These are phyloP conservation scores for Penicillium desertorum DNA, from an alignment of 495 filamentous ascomycete genomes.

Conservation along the genomic window DNA sequence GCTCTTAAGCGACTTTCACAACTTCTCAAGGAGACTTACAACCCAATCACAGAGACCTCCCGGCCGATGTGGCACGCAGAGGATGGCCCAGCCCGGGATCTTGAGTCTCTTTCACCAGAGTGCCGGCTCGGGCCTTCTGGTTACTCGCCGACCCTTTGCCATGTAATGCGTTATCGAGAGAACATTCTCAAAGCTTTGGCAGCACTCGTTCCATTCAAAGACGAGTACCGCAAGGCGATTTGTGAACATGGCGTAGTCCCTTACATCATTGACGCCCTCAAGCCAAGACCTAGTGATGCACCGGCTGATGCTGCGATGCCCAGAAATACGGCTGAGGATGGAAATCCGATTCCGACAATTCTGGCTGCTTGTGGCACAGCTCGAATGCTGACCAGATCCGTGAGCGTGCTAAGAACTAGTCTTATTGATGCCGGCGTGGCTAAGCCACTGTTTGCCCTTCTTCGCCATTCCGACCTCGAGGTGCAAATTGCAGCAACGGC, in stretches of 20 bases:
- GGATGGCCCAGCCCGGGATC: conserved; percentile 21
- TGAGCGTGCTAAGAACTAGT: conserved; percentile 78
- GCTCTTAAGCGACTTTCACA: conserved; percentile 71
- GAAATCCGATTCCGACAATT: conserved; percentile 63
- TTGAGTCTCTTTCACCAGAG: conserved; percentile 28
- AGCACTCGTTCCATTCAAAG: conserved; percentile 74
- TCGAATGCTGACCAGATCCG: conserved; percentile 75
- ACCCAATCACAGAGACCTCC: conserved; percentile 39
- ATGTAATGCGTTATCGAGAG: conserved; percentile 75
- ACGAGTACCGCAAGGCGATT: conserved; percentile 79
- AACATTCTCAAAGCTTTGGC: conserved; percentile 76
- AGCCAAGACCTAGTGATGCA: conserved; percentile 48
- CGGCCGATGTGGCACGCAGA: conserved; percentile 47
- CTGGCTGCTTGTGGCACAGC: conserved; percentile 82
- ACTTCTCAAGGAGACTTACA: conserved; percentile 71
- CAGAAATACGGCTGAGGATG: conserved; percentile 42
- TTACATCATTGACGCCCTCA: conserved; percentile 81
- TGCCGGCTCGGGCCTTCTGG: conserved; percentile 59
- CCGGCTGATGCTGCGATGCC: conserved; percentile 33
- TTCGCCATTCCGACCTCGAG: conserved; percentile 73
- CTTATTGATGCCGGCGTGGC: conserved; percentile 84
- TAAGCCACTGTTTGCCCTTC: conserved; percentile 71
- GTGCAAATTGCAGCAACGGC: conserved; percentile 84
- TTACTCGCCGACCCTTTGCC: conserved; percentile 60
- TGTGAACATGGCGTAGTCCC: conserved; percentile 77